Conservation (phyloP, 441 rosid genomes). For the Heliophila coronopifolia region DNA sequence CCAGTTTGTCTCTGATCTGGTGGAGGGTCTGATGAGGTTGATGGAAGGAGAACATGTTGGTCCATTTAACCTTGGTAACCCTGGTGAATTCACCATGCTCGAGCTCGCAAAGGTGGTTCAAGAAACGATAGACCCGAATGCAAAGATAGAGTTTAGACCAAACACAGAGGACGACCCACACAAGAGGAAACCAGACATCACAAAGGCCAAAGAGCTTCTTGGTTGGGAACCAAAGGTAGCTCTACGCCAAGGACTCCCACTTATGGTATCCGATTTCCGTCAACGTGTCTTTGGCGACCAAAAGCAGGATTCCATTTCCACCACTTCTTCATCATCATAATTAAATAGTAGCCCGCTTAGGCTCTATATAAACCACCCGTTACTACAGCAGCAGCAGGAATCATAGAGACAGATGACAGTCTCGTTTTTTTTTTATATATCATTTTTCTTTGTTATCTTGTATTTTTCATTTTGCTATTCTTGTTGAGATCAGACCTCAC, state of each 20-base stretch:
- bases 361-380: too few species aligned
- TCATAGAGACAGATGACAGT: too few species aligned
- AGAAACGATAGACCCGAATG: constrained; percentile 68
- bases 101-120: constrained; percentile 85
- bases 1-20: constrained; percentile 80
- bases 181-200: constrained; percentile 73
- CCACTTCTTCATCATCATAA: too few species aligned
- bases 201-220: constrained; percentile 59
- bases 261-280: constrained; percentile 66
- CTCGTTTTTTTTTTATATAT: too few species aligned
- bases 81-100: constrained; percentile 99
- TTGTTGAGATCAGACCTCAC: too few species aligned
- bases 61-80: constrained; percentile 96
- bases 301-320: constrained; percentile 26
- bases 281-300: constrained; percentile 64
- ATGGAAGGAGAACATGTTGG: constrained; percentile 85
- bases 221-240: constrained; percentile 70
- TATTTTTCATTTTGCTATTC: too few species aligned
- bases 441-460: too few species aligned
- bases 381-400: too few species aligned
- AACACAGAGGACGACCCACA: constrained; percentile 87
- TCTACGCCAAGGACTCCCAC: constrained; percentile 69
- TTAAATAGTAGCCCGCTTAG: too few species aligned
- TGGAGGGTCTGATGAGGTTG: constrained; percentile 68
- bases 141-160: constrained; percentile 69